phyloP scores from a whole-genome alignment of 78 protist genomes.

The Trichosphaerium sp. region DNA sequence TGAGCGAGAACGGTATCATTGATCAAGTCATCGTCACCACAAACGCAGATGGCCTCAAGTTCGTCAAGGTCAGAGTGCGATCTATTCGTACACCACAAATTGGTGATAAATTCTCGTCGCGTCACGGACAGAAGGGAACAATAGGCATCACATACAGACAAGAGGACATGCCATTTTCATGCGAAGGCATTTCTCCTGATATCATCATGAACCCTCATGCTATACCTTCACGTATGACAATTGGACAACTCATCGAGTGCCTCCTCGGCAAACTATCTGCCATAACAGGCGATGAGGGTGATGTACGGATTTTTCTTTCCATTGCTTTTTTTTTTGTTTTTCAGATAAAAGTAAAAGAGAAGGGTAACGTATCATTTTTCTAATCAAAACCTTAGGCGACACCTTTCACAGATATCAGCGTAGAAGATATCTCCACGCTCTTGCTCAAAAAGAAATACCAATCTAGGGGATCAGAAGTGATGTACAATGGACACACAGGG shows the following conservation, averaged over 20 bases:
- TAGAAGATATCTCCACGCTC: slow-evolving; percentile 47
- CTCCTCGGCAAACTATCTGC: slow-evolving; percentile 84
- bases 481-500: slow-evolving; percentile 98
- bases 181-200: slow-evolving; percentile 96
- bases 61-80: slow-evolving; percentile 89
- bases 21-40: slow-evolving; percentile 76
- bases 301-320: neutral
- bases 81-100: slow-evolving; percentile 91
- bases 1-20: slow-evolving; percentile 78
- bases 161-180: slow-evolving; percentile 98
- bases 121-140: slow-evolving; percentile 99
- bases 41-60: slow-evolving; percentile 66
- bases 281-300: slow-evolving; percentile 33
- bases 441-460: slow-evolving; percentile 83
- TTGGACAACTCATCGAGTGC: slow-evolving; percentile 98
- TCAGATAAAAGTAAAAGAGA: no score
- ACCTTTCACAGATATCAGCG: slow-evolving; percentile 91
- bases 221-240: slow-evolving; percentile 99
- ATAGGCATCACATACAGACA: slow-evolving; percentile 92
- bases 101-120: slow-evolving; percentile 99
- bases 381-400: slow-evolving; percentile 95
- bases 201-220: slow-evolving; percentile 99
- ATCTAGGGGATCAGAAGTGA: slow-evolving; percentile 82
- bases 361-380: neutral
- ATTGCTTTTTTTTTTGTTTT: neutral